phyloP scores from a whole-genome alignment of 176 grass and related monocot species.

The Leersia perrieri region DNA sequence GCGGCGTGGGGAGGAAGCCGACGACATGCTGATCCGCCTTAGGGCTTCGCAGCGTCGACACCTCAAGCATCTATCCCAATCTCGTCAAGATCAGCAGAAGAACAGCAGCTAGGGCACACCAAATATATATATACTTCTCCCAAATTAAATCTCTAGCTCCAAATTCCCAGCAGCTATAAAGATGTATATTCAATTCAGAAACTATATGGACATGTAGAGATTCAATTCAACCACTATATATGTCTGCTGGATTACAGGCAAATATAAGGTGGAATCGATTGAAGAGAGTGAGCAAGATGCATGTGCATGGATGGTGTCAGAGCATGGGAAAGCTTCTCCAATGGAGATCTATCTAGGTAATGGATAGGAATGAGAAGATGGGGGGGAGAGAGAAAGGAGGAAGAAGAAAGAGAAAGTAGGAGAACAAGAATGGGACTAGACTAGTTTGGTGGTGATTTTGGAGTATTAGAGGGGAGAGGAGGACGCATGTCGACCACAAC shows the following conservation, averaged over 20 bases:
- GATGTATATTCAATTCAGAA: too few species aligned
- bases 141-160: slow-evolving; percentile 7
- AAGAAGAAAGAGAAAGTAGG: neutral
- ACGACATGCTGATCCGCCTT: slow-evolving; percentile 33
- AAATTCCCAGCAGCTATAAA: neutral
- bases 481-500: slow-evolving; percentile 77
- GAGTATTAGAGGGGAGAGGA: slow-evolving; percentile 41
- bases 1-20: slow-evolving; percentile 29
- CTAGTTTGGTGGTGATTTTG: slow-evolving; percentile 47
- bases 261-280: neutral
- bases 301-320: neutral
- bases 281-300: neutral
- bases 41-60: slow-evolving; percentile 64
- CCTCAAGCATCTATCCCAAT: slow-evolving; percentile 76
- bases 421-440: slow-evolving; percentile 19
- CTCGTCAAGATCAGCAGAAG: slow-evolving; percentile 10
- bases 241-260: neutral
- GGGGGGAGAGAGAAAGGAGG: neutral
- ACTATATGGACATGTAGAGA: neutral
- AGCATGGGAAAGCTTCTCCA: slow-evolving; percentile 32
- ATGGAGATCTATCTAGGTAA: slow-evolving; percentile 24
- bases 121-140: neutral
- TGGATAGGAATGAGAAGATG: slow-evolving; percentile 18
- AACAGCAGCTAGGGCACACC: neutral
- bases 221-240: neutral